Evolutionary conservation across 352 stramenopile genomes (phyloP).

Genomic region (Elongisporangium prolatum): DNA sequence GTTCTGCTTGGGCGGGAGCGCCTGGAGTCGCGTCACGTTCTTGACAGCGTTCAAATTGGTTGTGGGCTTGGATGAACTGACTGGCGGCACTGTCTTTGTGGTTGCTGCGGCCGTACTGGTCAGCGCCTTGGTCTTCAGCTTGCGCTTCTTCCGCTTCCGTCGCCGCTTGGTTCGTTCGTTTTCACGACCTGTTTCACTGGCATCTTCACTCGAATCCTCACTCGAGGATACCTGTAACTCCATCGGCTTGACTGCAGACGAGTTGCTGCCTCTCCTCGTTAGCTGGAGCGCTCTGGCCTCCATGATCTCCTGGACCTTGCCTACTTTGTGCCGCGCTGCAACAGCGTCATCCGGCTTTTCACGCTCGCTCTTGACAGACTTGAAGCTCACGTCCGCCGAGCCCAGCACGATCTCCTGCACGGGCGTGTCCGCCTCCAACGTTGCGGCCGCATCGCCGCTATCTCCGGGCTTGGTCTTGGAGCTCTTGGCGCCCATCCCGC

Average conservation of each 20-base stretch:
- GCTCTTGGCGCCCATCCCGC: conserved; percentile 40
- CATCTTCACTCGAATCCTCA: conserved; percentile 14
- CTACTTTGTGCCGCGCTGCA: neutral
- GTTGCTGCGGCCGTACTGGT: conserved; percentile 5
- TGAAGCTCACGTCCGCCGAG: neutral
- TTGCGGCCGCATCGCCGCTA: neutral
- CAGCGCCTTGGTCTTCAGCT: conserved; percentile 25
- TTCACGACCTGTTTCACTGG: neutral
- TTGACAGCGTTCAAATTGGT: conserved; percentile 37
- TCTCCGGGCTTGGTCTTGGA: conserved; percentile 44
- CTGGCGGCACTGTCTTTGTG: conserved; percentile 9
- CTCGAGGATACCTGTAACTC: conserved; percentile 24
- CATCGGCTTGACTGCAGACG: conserved; percentile 2
- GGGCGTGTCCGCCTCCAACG: conserved; percentile 13
- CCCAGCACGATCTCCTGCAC: conserved; percentile 7
- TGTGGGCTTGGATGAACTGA: conserved; percentile 8
- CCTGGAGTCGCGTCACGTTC: conserved; percentile 16
- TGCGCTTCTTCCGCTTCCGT: conserved; percentile 34
- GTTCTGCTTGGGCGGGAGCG: conserved; percentile 17
- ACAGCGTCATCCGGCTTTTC: conserved; percentile 3
- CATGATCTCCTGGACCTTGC: conserved; percentile 5
- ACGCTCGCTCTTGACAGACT: neutral
- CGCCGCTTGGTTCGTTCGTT: conserved; percentile 7
- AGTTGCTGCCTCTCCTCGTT: neutral
- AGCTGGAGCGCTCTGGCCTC: neutral